Evolutionary conservation across 345 rosid genomes (phyloP), one percentile per base, ranked within the genome.

Genomic region (Melaleuca alternifolia): DNA sequence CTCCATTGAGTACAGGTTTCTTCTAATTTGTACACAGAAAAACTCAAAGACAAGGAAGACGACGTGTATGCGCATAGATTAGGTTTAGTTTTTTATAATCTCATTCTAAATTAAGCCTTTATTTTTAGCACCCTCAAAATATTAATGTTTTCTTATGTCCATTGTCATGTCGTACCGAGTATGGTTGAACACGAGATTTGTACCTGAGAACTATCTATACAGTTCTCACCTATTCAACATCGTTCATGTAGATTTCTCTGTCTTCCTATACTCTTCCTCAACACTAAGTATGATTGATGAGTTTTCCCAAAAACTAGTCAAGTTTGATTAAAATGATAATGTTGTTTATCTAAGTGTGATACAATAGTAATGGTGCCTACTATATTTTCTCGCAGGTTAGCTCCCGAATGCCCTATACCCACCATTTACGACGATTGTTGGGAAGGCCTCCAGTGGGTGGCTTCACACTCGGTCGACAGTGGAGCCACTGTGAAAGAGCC

Each of bases 391-490:
- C 77, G 91, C 89, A 76, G 94, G 57, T 83, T 89, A 20, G 91
- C 91, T 56, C 92, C 91, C 3, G 92, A 90, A 59, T 84, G 89
- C 82, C 89, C 84, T 30, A 86, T 92, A 46, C 91, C 91, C 13
- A 41, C 86, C 6, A 89, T 88, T 3, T 92, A 89, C 52, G 88
- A 92, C 13, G 94, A 91, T 33, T 88, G 88, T 52, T 89, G 91
- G 93, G 83, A 88, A 20, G 92, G 87, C 6, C 89, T 92, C 18
- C 88, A 90, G 44, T 90, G 92, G 92, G 91, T 88, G 18, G 90
- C 90, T n/a, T 89, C 91, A 89, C 26, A 33, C 18, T 46, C 65
- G 26, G 81, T 37, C 7, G 44, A 71, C 7, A 11, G 48, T 71
- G 81, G 48, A 71, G 48, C 81, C 12, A 48, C 81, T 13, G 81